Evolutionary conservation across 2,329 filamentous ascomycete genomes (phyloP).

Genomic region (Xylaria sp.): DNA sequence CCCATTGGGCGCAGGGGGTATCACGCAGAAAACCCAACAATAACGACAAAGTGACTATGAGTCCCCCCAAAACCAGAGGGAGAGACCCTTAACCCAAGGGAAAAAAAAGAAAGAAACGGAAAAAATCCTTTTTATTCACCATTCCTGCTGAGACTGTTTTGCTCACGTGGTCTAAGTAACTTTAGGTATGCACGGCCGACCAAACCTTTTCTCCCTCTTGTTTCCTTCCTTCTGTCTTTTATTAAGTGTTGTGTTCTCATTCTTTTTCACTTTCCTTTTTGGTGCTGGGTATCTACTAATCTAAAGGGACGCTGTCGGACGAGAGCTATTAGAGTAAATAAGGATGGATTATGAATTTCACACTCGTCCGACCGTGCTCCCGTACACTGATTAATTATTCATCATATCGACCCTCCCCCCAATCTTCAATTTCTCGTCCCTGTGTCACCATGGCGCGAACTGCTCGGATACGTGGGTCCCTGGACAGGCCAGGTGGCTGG

Average conservation of each 20-base stretch:
- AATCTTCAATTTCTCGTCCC: not conserved
- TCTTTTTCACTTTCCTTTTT: not conserved
- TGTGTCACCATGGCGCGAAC: not conserved
- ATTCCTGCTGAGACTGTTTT: not conserved
- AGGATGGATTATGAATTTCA: too few relatives aligned
- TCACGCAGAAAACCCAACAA: too few relatives aligned
- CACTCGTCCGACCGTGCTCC: not conserved
- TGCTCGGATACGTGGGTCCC: not conserved
- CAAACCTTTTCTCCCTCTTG: not conserved
- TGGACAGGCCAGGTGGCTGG: slow-evolving; percentile 24
- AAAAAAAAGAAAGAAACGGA: too few relatives aligned
- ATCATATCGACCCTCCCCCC: not conserved
- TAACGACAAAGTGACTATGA: too few relatives aligned
- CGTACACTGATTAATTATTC: not conserved
- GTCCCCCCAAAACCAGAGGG: too few relatives aligned
- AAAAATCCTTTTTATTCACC: not conserved
- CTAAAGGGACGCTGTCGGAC: not conserved
- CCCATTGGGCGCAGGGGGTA: not conserved
- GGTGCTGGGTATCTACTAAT: not conserved
- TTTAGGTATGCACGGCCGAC: not conserved
- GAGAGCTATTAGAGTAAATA: not conserved
- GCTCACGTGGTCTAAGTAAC: not conserved
- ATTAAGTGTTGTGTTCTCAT: not conserved
- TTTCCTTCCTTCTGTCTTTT: not conserved
- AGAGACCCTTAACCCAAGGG: too few relatives aligned